Evolutionary conservation across 345 rosid genomes (phyloP).

Genomic region (Citrus reticulata): DNA sequence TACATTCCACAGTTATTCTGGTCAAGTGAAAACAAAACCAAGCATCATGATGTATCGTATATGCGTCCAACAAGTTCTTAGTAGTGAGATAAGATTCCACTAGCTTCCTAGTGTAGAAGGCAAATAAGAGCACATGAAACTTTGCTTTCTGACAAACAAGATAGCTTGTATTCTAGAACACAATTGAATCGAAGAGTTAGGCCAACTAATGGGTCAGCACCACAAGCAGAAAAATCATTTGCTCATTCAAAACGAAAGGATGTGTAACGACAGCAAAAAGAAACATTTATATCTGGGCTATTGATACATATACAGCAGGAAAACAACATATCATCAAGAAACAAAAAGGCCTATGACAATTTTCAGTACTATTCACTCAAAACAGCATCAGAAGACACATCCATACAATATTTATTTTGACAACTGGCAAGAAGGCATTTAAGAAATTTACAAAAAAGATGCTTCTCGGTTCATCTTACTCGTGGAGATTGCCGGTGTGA

Average conservation of each 20-base stretch:
- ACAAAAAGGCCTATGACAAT: not conserved
- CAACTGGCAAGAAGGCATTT: not conserved
- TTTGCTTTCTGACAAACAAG: not conserved
- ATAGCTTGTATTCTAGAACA: not conserved
- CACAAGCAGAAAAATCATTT: not conserved
- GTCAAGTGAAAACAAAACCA: not conserved
- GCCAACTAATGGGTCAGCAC: not conserved
- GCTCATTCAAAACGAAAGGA: not conserved
- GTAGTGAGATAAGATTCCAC: not conserved
- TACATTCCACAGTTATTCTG: not conserved
- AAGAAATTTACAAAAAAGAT: conserved; percentile 20
- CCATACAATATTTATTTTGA: conserved; percentile 13
- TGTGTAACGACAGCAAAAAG: not conserved
- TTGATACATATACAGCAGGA: not conserved
- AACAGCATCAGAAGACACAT: conserved; percentile 18
- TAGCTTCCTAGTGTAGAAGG: not conserved
- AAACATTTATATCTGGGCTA: not conserved
- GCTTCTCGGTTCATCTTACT: conserved; percentile 27
- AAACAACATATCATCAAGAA: conserved; percentile 2
- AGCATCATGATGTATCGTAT: not conserved
- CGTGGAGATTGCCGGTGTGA: conserved; percentile 55
- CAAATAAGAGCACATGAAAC: not conserved
- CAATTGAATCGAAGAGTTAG: not conserved
- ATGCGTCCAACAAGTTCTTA: not conserved
- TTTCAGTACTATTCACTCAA: conserved; percentile 20